Conservation (phyloP, 768 basidiomycete species). For the Suillus bovinus region DNA sequence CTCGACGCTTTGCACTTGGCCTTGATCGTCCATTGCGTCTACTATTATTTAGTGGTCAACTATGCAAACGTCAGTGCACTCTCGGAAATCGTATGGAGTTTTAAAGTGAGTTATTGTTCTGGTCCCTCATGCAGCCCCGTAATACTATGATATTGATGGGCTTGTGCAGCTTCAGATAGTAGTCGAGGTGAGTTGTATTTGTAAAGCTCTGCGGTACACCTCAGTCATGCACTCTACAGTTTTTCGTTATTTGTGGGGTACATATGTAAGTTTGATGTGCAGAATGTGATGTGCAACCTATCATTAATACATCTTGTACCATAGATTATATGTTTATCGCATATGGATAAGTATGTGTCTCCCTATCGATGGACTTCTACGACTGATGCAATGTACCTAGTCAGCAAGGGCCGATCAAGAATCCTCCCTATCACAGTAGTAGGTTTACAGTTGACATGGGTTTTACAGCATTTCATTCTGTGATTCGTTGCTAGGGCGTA, state of each 20-base stretch:
- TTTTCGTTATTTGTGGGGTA: background rate
- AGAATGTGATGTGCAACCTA: background rate
- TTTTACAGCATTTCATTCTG: background rate
- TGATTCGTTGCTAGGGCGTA: background rate
- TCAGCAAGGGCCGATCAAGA: conserved; percentile 1
- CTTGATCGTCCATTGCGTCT: conserved; percentile 36
- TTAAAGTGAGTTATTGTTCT: background rate
- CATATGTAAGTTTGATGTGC: background rate
- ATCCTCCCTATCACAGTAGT: background rate
- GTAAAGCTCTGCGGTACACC: background rate
- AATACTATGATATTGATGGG: background rate
- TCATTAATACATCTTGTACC: background rate
- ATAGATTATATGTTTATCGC: conserved; percentile 4
- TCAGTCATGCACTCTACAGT: background rate
- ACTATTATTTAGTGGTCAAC: conserved; percentile 38
- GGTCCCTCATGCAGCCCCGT: background rate
- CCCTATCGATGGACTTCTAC: background rate
- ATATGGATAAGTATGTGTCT: conserved; percentile 8
- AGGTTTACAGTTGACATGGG: background rate
- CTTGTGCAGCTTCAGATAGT: background rate
- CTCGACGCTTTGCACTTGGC: conserved; percentile 38
- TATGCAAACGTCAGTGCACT: conserved; percentile 32
- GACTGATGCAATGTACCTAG: background rate
- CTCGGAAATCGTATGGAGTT: conserved; percentile 30
- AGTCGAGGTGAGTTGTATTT: background rate